Percentiles rank a stretch among this genome's conserved stretches.
phyloP scores from a whole-genome alignment of 2,329 filamentous ascomycete genomes.

The Diplodia seriata region DNA sequence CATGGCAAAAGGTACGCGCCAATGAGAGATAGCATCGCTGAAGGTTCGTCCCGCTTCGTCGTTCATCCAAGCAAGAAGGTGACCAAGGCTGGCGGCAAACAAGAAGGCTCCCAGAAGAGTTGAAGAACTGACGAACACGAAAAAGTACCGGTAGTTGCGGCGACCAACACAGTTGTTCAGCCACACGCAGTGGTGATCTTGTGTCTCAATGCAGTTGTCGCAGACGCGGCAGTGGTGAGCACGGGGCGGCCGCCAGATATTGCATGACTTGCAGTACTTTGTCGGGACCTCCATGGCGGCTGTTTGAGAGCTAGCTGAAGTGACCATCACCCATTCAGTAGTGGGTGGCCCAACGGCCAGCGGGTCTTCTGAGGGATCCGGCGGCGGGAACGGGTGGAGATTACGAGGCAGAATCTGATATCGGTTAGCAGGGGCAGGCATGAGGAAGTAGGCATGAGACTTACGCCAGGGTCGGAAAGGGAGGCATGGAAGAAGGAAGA shows the following conservation, averaged over 20 bases:
- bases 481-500: conserved; percentile 96
- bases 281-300: conserved; percentile 97
- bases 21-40: conserved; percentile 69
- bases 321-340: conserved; percentile 93
- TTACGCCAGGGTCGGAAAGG: conserved; percentile 87
- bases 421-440: conserved; percentile 24
- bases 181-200: conserved; percentile 99
- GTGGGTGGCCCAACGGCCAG: conserved; percentile 81
- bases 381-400: conserved; percentile 83
- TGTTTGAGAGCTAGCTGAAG: conserved; percentile 74
- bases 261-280: conserved; percentile 97
- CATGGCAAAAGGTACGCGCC: conserved; percentile 85
- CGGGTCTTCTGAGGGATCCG: conserved; percentile 78
- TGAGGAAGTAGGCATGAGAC: conserved; percentile 46
- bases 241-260: conserved; percentile 94
- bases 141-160: conserved; percentile 98
- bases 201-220: conserved; percentile 96
- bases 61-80: conserved; percentile 75
- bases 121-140: conserved; percentile 83
- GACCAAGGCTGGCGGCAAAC: conserved; percentile 77
- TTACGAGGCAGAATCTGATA: conserved; percentile 89
- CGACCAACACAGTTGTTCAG: conserved; percentile 97
- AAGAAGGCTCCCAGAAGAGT: conserved; percentile 79
- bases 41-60: conserved; percentile 70
- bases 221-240: conserved; percentile 96